phyloP scores from a whole-genome alignment of 2,329 filamentous ascomycete species.

The Lecanosticta acicola region DNA sequence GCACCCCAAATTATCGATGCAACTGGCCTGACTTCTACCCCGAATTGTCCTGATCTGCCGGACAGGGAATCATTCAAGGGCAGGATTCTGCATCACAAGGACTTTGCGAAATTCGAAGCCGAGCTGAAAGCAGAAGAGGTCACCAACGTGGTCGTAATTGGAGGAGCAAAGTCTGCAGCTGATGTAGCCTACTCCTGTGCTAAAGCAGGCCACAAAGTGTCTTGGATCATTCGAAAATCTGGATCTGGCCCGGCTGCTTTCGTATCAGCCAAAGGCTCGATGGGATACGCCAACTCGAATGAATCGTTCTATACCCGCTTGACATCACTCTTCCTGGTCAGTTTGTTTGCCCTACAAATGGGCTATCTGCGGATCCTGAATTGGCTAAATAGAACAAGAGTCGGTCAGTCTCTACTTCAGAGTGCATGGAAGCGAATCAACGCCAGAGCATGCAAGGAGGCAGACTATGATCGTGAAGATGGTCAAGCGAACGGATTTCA shows the following conservation, averaged over 20 bases:
- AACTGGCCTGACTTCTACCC: conserved; percentile 22
- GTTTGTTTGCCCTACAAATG: conserved; percentile 12
- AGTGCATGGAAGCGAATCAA: neutral
- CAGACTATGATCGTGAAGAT: conserved; percentile 20
- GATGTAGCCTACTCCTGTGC: conserved; percentile 36
- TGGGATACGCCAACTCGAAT: conserved; percentile 20
- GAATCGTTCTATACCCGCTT: conserved; percentile 19
- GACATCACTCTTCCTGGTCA: conserved; percentile 13
- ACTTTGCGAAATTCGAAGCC: conserved; percentile 26
- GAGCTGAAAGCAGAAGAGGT: too few relatives aligned
- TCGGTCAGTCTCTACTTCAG: neutral
- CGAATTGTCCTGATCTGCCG: conserved; percentile 31
- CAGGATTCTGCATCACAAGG: conserved; percentile 29
- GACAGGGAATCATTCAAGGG: conserved; percentile 19
- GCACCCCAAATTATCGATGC: conserved; percentile 22
- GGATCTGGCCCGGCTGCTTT: conserved; percentile 26
- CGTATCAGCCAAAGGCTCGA: conserved; percentile 1
- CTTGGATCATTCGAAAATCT: conserved; percentile 34
- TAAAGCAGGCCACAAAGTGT: conserved; percentile 32
- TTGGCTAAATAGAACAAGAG: neutral
- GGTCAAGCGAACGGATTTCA: conserved; percentile 15
- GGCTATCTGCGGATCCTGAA: neutral
- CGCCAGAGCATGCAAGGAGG: neutral
- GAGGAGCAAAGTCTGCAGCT: conserved; percentile 36
- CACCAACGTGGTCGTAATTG: conserved; percentile 33